Base-by-base conservation (phyloP, 2,329 filamentous ascomycete species). In the Dothideomycetidae sp. region DNA sequence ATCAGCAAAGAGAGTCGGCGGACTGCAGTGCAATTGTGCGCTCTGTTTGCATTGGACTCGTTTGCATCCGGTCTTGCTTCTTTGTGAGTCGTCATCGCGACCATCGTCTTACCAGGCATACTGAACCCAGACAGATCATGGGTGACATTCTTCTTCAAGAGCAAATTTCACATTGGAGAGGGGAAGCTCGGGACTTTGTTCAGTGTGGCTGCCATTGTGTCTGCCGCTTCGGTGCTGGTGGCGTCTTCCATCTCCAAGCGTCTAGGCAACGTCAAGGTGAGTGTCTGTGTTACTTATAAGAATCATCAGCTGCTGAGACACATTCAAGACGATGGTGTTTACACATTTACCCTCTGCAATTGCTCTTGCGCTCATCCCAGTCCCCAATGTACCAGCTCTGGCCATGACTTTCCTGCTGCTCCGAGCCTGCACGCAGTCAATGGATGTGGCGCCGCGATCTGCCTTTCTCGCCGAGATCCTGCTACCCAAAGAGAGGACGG, bases 391-490 rank as follows among this genome's bases (percentile, higher is more conserved):
- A 3, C 56, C 74, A 0, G 60, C 60, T 9, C 43, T 75, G 4
- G 67, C 77, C 0, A 62, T 81, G 31, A 53, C 64, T 0, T 70
- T 83, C 39, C 60, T 82, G 9, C 54, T 78, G 11, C 60, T 78
- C 9, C 69, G 79, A 5, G 65, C 76, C 0, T 73, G 70, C 42
- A 68, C 70, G 0, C 68, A 73, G 39, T 73, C 64, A 33, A 84
- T 84, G 78, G 79, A 84, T 46, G 67, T 71, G 14, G 78, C 75
- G 0, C 80, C 80, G 0, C 68, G 78, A 5, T 68, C 71, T 3
- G 79, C 79, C 0, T 83, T 84, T 51, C 55, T 84, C 2, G 71
- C 79, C 0, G 71, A 74, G 1, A 68, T 75, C 0, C 65, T 84
- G 3, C 66, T 71, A 7, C 67, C 77, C 0, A 60, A 65, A 2